Conservation (phyloP, 345 rosid species). For the Gossypium ekmanianum region DNA sequence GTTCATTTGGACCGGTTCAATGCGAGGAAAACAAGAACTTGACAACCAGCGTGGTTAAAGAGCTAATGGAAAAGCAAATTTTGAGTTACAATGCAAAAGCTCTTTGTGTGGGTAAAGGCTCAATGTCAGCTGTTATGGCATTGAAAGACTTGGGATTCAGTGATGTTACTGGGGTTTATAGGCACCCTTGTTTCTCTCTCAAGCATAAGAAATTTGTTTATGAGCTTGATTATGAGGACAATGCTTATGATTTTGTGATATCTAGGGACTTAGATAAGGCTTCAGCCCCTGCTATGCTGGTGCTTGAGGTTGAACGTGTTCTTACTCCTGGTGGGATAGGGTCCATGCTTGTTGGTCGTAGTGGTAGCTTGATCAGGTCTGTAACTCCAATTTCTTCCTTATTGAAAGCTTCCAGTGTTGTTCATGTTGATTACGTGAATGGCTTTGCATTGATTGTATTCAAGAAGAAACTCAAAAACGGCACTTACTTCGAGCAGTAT, state of each 20-base stretch:
- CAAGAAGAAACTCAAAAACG: slow-evolving; percentile 42
- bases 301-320: slow-evolving; percentile 81
- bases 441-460: slow-evolving; percentile 66
- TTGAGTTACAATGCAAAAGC: slow-evolving; percentile 45
- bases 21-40: slow-evolving; percentile 47
- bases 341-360: slow-evolving; percentile 59
- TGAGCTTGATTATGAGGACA: slow-evolving; percentile 56
- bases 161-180: slow-evolving; percentile 46
- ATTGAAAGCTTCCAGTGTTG: slow-evolving; percentile 60
- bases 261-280: slow-evolving; percentile 59
- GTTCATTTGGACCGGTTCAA: slow-evolving; percentile 35
- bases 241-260: slow-evolving; percentile 64
- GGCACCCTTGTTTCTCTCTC: slow-evolving; percentile 55
- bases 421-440: slow-evolving; percentile 56
- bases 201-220: slow-evolving; percentile 50
- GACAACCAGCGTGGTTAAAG: slow-evolving; percentile 45
- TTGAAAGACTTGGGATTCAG: slow-evolving; percentile 58
- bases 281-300: slow-evolving; percentile 69
- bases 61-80: slow-evolving; percentile 49
- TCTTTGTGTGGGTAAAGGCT: slow-evolving; percentile 74
- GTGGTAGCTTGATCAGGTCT: slow-evolving; percentile 57
- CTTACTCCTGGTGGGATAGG: slow-evolving; percentile 77
- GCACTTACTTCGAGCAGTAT: slow-evolving; percentile 40
- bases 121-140: slow-evolving; percentile 49
- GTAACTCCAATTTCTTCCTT: slow-evolving; percentile 71